These are phyloP conservation scores for Podospora tetraspora DNA, from an alignment of 495 filamentous ascomycete genomes.

Conservation along the genomic window DNA sequence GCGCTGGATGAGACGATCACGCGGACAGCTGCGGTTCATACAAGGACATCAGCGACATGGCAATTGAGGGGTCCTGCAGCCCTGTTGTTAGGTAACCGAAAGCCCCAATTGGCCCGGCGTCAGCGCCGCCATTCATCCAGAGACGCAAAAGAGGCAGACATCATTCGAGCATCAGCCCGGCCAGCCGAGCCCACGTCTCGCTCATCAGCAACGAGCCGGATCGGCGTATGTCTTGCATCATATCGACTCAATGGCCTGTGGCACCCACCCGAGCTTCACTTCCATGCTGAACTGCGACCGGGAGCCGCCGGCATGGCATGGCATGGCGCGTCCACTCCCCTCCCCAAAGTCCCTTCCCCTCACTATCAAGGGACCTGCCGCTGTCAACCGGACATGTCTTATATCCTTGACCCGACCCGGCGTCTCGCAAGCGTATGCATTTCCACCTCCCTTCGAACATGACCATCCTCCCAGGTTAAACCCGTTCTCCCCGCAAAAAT, in stretches of 20 bases:
- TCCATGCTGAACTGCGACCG: neutral
- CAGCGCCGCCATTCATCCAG: neutral
- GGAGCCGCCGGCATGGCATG: neutral
- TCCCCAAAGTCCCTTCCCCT: neutral
- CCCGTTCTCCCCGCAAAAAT: slow-evolving; percentile 11
- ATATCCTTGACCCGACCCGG: neutral
- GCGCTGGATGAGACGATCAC: neutral
- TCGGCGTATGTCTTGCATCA: slow-evolving; percentile 2
- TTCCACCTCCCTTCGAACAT: neutral
- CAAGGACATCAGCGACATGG: neutral
- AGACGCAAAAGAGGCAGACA: neutral
- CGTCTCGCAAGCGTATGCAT: neutral
- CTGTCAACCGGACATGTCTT: neutral
- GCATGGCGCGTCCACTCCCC: neutral
- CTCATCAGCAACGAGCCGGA: neutral
- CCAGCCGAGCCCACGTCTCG: neutral
- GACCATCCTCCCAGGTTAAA: neutral
- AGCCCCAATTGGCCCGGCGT: neutral
- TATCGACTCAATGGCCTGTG: neutral
- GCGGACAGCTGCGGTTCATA: neutral
- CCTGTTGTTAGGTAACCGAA: neutral
- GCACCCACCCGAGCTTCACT: neutral
- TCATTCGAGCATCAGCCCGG: neutral
- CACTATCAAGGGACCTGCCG: neutral
- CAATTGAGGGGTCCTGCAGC: neutral